Conservation (phyloP, 2,329 filamentous ascomycete genomes). For the Xylaria sp. region DNA sequence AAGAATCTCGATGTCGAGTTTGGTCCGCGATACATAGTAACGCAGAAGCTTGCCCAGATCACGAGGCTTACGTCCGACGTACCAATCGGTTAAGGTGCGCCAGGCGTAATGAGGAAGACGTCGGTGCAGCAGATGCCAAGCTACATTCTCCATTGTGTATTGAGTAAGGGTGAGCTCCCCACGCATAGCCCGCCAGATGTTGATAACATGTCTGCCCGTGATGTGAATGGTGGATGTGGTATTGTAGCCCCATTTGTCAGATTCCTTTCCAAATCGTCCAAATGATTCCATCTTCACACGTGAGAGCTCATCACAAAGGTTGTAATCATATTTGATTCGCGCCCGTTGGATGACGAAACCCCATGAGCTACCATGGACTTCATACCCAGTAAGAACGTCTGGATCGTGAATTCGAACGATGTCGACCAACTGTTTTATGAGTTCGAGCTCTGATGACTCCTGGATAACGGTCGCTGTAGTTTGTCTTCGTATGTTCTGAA, state of each 20-base stretch:
- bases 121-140: slow-evolving; percentile 81
- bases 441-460: slow-evolving; percentile 74
- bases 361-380: slow-evolving; percentile 91
- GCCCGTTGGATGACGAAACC: slow-evolving; percentile 92
- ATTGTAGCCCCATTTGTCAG: slow-evolving; percentile 88
- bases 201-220: slow-evolving; percentile 94
- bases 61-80: slow-evolving; percentile 59
- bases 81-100: slow-evolving; percentile 76
- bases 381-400: slow-evolving; percentile 89
- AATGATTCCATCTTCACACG: slow-evolving; percentile 80
- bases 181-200: slow-evolving; percentile 94
- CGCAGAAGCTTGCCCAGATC: slow-evolving; percentile 70
- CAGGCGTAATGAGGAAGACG: slow-evolving; percentile 85
- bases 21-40: slow-evolving; percentile 70
- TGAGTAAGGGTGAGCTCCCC: slow-evolving; percentile 86
- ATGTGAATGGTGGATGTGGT: slow-evolving; percentile 86
- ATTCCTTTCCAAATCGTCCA: slow-evolving; percentile 78
- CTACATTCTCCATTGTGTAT: slow-evolving; percentile 95
- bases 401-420: slow-evolving; percentile 81
- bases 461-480: slow-evolving; percentile 60
- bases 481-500: slow-evolving; percentile 57
- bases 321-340: slow-evolving; percentile 77
- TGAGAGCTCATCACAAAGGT: slow-evolving; percentile 86
- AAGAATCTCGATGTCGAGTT: slow-evolving; percentile 83
- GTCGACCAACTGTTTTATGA: slow-evolving; percentile 80